Evolutionary conservation across 2,329 filamentous ascomycete genomes (phyloP), one percentile per base, ranked within the genome.

Genomic region (Malbranchea cinnamomea): DNA sequence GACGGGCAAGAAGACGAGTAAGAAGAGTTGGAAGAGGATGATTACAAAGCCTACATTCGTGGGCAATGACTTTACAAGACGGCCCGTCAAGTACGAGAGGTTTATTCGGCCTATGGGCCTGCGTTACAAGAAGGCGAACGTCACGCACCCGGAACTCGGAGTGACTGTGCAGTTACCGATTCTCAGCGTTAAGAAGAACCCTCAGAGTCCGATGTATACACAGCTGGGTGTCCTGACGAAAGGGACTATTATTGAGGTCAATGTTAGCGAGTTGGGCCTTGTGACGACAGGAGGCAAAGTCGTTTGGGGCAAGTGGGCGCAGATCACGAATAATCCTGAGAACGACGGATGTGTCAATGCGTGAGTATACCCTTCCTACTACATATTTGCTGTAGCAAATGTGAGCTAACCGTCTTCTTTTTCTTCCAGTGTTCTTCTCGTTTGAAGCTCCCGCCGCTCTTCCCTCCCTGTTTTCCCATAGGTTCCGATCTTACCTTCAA

Each of bases 211-310:
- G 1, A 67, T 92, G 50, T 93, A 93, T 59, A 94, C 87, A 1
- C 84, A 93, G 49, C 63, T 95, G 4, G 87, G 87, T 37, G 85
- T 93, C 3, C 55, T 94, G 47, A 87, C 80, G 27, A 84, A 84
- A 59, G 82, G 82, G 40, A 87, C 74, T 17, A 71, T 78, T 37
- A 73, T 87, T 48, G 87, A 95, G 58, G 84, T 95, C 46, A 93
- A 98, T 51, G 84, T 94, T 17, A 79, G 71, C 33, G 89, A 98
- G 53, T 59, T 95, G 39, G 89, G 89, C 39, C 63, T 95, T 37
- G 83, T 91, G 10, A 95, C 89, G 2, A 78, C 85, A 2, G 76
- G 74, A 38, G 89, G 89, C 39, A 94, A 94, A 61, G 82, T 93
- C 6, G 82, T 87, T 5, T 94, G 85, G 85, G 84, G 82, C 43